Evolutionary conservation across 371 early-diverging fungal genomes (phyloP).

Genomic region (Lichtheimia hyalospora): DNA sequence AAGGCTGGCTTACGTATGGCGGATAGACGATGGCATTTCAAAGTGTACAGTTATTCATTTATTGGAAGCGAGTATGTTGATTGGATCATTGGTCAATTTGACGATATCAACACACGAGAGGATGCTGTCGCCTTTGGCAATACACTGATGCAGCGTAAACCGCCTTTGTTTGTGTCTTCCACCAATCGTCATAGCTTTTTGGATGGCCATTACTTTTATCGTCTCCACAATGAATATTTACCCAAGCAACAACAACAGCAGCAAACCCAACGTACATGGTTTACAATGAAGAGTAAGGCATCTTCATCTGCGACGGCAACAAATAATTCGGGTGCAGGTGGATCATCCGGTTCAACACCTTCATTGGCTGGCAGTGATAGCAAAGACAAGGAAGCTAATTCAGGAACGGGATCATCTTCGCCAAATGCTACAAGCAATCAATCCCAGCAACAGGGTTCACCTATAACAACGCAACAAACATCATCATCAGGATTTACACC

Average conservation of each 20-base stretch:
- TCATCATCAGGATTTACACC: not conserved
- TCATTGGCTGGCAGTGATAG: not conserved
- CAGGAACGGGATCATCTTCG: too few relatives aligned
- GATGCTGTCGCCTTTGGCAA: conserved; percentile 88
- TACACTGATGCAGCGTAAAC: conserved; percentile 68
- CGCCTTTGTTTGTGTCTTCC: conserved; percentile 75
- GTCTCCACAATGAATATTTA: conserved; percentile 64
- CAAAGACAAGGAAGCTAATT: not conserved
- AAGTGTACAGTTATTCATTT: conserved; percentile 74
- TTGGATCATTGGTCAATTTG: conserved; percentile 83
- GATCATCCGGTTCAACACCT: not conserved
- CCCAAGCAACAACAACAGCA: conserved; percentile 34
- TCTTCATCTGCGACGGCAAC: not conserved
- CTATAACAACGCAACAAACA: not conserved
- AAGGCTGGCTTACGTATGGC: conserved; percentile 68
- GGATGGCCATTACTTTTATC: conserved; percentile 94
- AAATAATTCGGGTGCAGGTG: not conserved
- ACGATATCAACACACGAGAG: conserved; percentile 77
- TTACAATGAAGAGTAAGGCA: conserved; percentile 12
- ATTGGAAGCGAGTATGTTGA: conserved; percentile 89
- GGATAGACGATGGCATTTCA: conserved; percentile 91
- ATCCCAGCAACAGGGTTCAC: not conserved
- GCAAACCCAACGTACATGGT: conserved; percentile 21
- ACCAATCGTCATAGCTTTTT: conserved; percentile 72
- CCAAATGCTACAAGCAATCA: too few relatives aligned